Base-by-base conservation (phyloP, 1,284 basidiomycete genomes). In the Moesziomyces globuligerus region DNA sequence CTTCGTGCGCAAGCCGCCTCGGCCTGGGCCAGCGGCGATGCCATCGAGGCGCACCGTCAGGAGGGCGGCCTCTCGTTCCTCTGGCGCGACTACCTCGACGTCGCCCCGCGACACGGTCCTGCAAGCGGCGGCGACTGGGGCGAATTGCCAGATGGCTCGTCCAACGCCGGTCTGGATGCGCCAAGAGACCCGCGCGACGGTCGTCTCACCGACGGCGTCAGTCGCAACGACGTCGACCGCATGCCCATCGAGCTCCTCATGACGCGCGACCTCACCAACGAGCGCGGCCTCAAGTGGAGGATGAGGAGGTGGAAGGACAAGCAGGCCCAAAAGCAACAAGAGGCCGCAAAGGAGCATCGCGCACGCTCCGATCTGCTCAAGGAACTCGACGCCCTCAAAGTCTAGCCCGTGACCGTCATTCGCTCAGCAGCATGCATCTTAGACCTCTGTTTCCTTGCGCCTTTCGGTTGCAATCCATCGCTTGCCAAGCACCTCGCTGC, bases 211-310 rank as follows among this genome's bases (percentile, higher is more conserved):
- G 36, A 60, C 4, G 50, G 50, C 7, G 51, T 76, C 40, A 57
- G 48, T 37, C 58, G 64, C 32, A 59, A 58, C 54, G 75, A 80
- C 20, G 58, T 80, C 6, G 78, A 81, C 49, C 56, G 67, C 18
- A 78, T 80, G 78, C 80, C 80, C 18, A 75, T 81, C 47, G 80
- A 81, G 53, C 56, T 81, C 29, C 67, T 81, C 45, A 81, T 81
- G 80, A 39, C 58, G 29, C 54, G 67, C 18, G 80, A 81, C 26
- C 69, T 81, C 17, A 57, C 65, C 36, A 81, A 81, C 60, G 60
- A 74, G 42, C 51, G 49, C 10, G 76, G 78, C 34, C 72, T 76
- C 54, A 79, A 77, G 47, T 75, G 73, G 74, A 67, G 79, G 32
- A 81, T 79, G 76, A 60, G 73, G 44, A 61, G 72, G 23, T 78